Evolutionary conservation across 164 flowering plant species (phyloP).

Genomic region (Akebia trifoliata): DNA sequence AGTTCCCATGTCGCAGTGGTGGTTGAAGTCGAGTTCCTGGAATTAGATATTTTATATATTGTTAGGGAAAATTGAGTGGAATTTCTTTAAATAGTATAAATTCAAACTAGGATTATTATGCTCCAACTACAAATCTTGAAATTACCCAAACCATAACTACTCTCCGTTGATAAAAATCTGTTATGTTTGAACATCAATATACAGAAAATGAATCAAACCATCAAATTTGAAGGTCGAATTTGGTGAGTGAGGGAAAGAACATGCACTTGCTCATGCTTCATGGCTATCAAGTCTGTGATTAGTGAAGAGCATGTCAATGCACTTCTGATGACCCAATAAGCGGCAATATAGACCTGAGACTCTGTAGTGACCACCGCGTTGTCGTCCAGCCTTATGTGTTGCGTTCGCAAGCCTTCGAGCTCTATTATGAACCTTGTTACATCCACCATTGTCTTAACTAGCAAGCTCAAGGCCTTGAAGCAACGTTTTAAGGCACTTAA

Average conservation of each 20-base stretch:
- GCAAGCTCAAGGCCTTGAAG: slow-evolving; percentile 41
- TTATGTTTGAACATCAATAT: not conserved
- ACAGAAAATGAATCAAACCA: not conserved
- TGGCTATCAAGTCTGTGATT: slow-evolving; percentile 38
- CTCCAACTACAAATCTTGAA: too few relatives aligned
- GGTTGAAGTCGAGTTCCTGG: slow-evolving; percentile 34
- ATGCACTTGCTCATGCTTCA: slow-evolving; percentile 68
- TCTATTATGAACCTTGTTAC: slow-evolving; percentile 38
- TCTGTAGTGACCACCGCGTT: slow-evolving; percentile 22
- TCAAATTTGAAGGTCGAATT: slow-evolving; percentile 3
- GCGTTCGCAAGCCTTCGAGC: slow-evolving; percentile 40
- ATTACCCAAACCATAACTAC: too few relatives aligned
- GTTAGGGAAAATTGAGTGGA: not conserved
- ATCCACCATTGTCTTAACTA: slow-evolving; percentile 43
- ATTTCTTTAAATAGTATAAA: not conserved
- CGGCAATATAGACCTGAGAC: slow-evolving; percentile 41
- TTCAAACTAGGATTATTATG: too few relatives aligned
- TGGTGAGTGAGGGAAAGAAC: slow-evolving; percentile 42
- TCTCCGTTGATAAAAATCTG: not conserved
- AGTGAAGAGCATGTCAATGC: slow-evolving; percentile 41
- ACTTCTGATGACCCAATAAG: slow-evolving; percentile 71
- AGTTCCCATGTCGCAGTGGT: slow-evolving; percentile 55
- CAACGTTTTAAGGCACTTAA: slow-evolving; percentile 28
- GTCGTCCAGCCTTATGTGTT: slow-evolving; percentile 28
- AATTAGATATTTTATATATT: not conserved